Base-by-base conservation (phyloP, 2,329 filamentous ascomycete species). In the Xylaria sp. region DNA sequence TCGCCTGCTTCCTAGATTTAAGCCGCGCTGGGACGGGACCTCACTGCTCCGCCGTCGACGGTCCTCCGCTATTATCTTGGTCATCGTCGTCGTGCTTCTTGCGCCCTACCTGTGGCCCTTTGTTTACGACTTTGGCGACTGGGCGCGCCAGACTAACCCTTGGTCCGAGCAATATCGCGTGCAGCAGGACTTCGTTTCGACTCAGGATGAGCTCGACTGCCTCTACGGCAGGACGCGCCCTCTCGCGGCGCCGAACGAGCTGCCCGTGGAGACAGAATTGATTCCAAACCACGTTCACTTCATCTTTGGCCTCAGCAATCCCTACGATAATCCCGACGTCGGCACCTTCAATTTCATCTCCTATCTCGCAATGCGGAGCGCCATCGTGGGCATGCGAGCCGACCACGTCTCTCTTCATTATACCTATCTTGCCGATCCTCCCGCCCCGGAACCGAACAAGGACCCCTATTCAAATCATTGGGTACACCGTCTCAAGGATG, bases 231-330 rank as follows among this genome's bases (percentile, higher is more conserved):
- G 65, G n/a, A 73, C 74, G 0, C 69, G 67, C 48, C 68, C 69
- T 63, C 57, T 55, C 18, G 62, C 60, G 7, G 48, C 66, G 46
- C 66, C 37, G 7, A 28, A 31, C 28, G 50, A 63, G 37, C 63
- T 69, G 18, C 46, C 60, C 31, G 25, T 37, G 23, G 55, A 71
- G 4, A 56, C 69, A 48, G 75, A 78, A 10, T 75, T 76, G 0
- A 81, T 82, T 13, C 81, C 80, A 4, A 81, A 81, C 64, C 76
- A 79, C 23, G 80, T 82, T 28, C 80, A 82, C 70, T 78, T 81
- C 67, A 80, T 81, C 51, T 82, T 76, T 69, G 79, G 79, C 10
- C 75, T 81, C 18, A 78, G 78, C 59, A 81, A 80, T 65, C 79
- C 80, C 13, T 75, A 76, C 58, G 63, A 72, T 7, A 72, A 79